Percentiles rank a stretch among this genome's conserved stretches.
Conservation (phyloP, 805 yeast genomes). For the Schwanniomyces sp. region DNA sequence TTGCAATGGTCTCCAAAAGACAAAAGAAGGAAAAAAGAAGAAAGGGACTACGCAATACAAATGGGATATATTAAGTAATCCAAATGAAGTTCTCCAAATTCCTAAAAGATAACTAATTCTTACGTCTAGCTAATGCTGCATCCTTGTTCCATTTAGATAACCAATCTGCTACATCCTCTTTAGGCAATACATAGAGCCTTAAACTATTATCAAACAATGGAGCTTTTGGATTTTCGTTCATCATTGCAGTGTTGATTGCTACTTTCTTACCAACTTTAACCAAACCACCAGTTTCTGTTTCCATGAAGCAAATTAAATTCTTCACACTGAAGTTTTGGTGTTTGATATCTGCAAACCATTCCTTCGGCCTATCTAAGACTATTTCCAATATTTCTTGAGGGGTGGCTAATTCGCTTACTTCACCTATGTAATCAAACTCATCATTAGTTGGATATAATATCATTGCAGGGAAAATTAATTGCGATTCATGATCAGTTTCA, state of each 20-base stretch:
- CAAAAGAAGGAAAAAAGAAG: constrained; percentile 40
- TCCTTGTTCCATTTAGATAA: constrained; percentile 62
- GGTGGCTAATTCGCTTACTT: constrained; percentile 69
- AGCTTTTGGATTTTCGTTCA: constrained; percentile 59
- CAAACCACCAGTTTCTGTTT: constrained; percentile 79
- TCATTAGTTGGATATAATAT: constrained; percentile 79
- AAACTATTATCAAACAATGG: constrained; percentile 77
- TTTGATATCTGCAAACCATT: constrained; percentile 65
- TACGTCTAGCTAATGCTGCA: constrained; percentile 48
- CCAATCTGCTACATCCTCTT: constrained; percentile 65
- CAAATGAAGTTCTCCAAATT: neutral
- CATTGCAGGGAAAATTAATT: constrained; percentile 78
- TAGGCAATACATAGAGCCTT: constrained; percentile 78
- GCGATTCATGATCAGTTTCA: constrained; percentile 67
- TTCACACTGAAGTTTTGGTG: constrained; percentile 59
- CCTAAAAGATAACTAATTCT: neutral
- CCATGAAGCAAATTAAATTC: constrained; percentile 74
- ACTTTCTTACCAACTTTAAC: constrained; percentile 81
- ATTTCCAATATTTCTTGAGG: constrained; percentile 61
- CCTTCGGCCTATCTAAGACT: constrained; percentile 61
- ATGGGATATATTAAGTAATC: constrained; percentile 37
- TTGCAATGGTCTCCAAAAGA: constrained; percentile 43
- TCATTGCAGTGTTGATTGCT: constrained; percentile 61
- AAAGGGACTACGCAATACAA: constrained; percentile 44
- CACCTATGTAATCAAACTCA: constrained; percentile 80